Evolutionary conservation across 2,329 filamentous ascomycete species (phyloP).

Genomic region (Myotisia sp.): DNA sequence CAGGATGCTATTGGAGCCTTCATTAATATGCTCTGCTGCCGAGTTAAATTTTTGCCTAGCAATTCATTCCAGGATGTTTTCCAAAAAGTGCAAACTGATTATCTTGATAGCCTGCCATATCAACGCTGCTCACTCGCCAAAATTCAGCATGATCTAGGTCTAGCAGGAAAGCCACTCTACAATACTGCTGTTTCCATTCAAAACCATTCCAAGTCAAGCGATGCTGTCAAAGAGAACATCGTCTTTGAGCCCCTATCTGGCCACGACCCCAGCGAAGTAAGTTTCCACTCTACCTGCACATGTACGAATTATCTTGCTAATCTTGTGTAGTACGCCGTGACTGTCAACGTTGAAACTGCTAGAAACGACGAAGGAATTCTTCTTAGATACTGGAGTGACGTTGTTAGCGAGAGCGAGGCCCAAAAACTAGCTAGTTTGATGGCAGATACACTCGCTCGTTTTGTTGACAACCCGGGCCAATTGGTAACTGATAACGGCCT

Average conservation of each 20-base stretch:
- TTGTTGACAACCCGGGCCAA: slow-evolving; percentile 18
- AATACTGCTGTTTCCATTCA: slow-evolving; percentile 13
- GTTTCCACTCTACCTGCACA: not conserved
- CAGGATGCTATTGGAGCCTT: slow-evolving; percentile 29
- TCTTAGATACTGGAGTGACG: slow-evolving; percentile 28
- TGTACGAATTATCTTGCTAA: not conserved
- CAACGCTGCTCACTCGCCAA: slow-evolving; percentile 11
- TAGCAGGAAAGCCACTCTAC: slow-evolving; percentile 10
- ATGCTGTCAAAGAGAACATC: slow-evolving; percentile 8
- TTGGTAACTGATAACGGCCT: slow-evolving; percentile 4
- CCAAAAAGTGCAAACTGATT: slow-evolving; percentile 10
- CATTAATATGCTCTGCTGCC: slow-evolving; percentile 27
- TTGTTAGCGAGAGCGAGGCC: slow-evolving; percentile 23
- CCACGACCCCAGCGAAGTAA: slow-evolving; percentile 12
- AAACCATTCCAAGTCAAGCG: slow-evolving; percentile 8
- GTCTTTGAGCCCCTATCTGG: slow-evolving; percentile 9
- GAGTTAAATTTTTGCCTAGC: slow-evolving; percentile 8
- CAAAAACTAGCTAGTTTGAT: slow-evolving; percentile 20
- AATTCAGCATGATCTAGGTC: slow-evolving; percentile 10
- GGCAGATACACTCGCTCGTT: slow-evolving; percentile 20
- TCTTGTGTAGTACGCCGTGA: slow-evolving; percentile 23
- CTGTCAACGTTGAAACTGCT: slow-evolving; percentile 19
- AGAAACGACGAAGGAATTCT: slow-evolving; percentile 24
- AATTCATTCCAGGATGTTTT: slow-evolving; percentile 8
- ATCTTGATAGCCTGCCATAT: slow-evolving; percentile 10